These are phyloP conservation scores for Nakazawaea populi DNA, from an alignment of 805 yeast species.

Conservation along the genomic window DNA sequence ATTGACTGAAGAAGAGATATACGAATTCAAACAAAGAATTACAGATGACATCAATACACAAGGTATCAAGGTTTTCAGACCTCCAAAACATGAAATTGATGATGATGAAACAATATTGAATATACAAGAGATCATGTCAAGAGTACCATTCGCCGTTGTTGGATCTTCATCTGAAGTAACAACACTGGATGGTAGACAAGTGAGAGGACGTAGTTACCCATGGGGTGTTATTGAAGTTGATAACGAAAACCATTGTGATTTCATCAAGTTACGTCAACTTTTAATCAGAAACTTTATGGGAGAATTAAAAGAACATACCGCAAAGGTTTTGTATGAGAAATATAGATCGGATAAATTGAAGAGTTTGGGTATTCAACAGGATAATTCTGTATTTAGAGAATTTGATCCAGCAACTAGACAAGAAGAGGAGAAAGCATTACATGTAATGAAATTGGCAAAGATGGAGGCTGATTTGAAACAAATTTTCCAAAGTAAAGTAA, in stretches of 20 bases:
- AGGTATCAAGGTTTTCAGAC: slow-evolving; percentile 70
- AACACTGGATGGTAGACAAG: slow-evolving; percentile 66
- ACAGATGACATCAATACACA: slow-evolving; percentile 71
- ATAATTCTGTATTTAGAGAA: slow-evolving; percentile 86
- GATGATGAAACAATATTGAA: slow-evolving; percentile 76
- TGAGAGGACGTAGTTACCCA: slow-evolving; percentile 91
- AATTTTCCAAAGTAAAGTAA: slow-evolving; percentile 93
- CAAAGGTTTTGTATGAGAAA: slow-evolving; percentile 72
- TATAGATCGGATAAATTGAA: slow-evolving; percentile 81
- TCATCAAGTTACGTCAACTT: slow-evolving; percentile 81
- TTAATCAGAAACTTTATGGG: slow-evolving; percentile 87
- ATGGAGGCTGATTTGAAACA: slow-evolving; percentile 96
- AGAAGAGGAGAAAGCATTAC: slow-evolving; percentile 88
- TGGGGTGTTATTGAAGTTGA: slow-evolving; percentile 98
- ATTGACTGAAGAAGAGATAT: slow-evolving; percentile 79
- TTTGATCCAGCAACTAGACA: slow-evolving; percentile 90
- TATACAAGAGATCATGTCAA: slow-evolving; percentile 59
- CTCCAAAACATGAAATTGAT: slow-evolving; percentile 65
- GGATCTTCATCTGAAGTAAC: slow-evolving; percentile 78
- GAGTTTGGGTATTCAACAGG: slow-evolving; percentile 86
- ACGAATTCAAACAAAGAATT: slow-evolving; percentile 69
- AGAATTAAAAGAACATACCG: slow-evolving; percentile 85
- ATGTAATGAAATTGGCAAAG: slow-evolving; percentile 88
- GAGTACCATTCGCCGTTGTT: slow-evolving; percentile 88
- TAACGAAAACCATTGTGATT: slow-evolving; percentile 90